These are phyloP conservation scores for Coemansia biformis DNA, from an alignment of 192 early-diverging fungal genomes.

Conservation along the genomic window DNA sequence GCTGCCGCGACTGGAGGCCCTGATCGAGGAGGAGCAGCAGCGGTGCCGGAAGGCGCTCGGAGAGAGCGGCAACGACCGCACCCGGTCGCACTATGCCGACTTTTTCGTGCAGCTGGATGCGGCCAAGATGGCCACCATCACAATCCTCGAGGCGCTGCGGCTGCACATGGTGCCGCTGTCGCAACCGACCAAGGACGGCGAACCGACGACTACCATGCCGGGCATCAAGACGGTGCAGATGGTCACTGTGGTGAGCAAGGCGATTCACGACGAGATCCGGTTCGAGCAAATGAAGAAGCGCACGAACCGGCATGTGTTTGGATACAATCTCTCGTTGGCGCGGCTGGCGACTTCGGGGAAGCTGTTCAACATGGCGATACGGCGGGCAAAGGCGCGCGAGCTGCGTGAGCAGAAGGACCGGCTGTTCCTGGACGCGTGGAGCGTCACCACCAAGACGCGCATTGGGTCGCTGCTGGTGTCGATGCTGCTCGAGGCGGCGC, in stretches of 20 bases:
- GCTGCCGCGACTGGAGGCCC: constrained; percentile 63
- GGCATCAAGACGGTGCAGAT: constrained; percentile 50
- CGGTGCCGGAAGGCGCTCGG: constrained; percentile 29
- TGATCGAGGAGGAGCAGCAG: constrained; percentile 66
- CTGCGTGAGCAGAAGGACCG: constrained; percentile 44
- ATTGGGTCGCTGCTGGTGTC: constrained; percentile 56
- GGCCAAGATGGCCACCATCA: constrained; percentile 74
- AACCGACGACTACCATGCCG: too few relatives aligned
- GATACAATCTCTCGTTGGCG: constrained; percentile 54
- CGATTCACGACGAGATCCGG: constrained; percentile 80
- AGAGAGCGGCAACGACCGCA: constrained; percentile 9
- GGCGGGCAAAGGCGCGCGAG: constrained; percentile 61
- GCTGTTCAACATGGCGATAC: constrained; percentile 75
- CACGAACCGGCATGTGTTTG: constrained; percentile 56
- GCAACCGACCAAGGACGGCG: background rate
- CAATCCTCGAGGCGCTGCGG: constrained; percentile 75
- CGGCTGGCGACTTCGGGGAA: constrained; percentile 68
- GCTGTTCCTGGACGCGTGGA: constrained; percentile 50
- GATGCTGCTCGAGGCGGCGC: constrained; percentile 67
- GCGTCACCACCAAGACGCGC: constrained; percentile 52
- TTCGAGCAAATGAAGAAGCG: constrained; percentile 69
- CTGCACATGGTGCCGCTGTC: constrained; percentile 27
- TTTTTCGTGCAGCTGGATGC: constrained; percentile 48
- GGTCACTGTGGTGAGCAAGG: constrained; percentile 56
- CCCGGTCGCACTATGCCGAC: constrained; percentile 25